Evolutionary conservation across 208 protist genomes (phyloP).

Genomic region (Trichomonas gallinae): DNA sequence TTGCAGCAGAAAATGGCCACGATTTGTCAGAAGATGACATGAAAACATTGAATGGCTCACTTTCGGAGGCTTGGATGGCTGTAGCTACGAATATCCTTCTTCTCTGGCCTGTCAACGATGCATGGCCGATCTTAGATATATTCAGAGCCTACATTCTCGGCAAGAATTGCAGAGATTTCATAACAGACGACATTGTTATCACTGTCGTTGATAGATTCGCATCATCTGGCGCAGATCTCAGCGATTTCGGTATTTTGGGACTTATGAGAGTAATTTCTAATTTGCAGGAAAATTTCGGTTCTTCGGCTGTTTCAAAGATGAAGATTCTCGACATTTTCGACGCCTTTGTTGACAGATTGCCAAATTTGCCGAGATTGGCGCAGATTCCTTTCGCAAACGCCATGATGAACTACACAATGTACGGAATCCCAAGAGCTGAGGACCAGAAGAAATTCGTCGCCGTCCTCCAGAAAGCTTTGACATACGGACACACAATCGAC

Average conservation of each 20-base stretch:
- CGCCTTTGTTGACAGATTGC: not conserved
- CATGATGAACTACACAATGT: not conserved
- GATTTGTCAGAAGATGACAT: not conserved
- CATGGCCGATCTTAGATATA: not conserved
- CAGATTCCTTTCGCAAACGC: not conserved
- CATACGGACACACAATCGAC: not conserved
- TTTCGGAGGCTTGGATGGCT: not conserved
- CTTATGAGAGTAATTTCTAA: not conserved
- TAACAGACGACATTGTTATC: not conserved
- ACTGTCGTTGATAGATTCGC: not conserved
- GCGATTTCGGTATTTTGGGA: not conserved
- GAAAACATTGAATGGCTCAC: not conserved
- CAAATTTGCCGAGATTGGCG: not conserved
- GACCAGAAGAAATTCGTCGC: not conserved
- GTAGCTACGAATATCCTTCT: not conserved
- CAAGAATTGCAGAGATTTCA: not conserved
- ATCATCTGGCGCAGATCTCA: too few relatives aligned
- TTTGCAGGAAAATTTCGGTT: not conserved
- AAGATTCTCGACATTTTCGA: not conserved
- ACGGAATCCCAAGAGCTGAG: not conserved
- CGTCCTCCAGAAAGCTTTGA: not conserved
- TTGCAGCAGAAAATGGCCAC: not conserved
- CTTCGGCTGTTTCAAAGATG: not conserved
- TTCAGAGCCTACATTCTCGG: not conserved
- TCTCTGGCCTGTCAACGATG: not conserved